Evolutionary conservation across 257 asterid species (phyloP).

Genomic region (Solanum pinnatisectum): DNA sequence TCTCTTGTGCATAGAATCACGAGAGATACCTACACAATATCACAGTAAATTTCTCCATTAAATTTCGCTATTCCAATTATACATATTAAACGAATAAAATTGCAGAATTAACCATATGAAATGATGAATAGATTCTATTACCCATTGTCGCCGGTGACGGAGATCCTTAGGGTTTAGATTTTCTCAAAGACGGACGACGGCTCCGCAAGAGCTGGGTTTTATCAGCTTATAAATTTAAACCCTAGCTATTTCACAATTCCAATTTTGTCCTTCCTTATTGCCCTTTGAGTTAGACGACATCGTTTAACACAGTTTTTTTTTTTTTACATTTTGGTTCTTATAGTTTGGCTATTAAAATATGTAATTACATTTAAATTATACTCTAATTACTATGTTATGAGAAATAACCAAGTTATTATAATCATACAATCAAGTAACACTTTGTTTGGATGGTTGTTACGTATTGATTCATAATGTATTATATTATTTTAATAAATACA

Average conservation of each 20-base stretch:
- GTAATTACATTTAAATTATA: neutral
- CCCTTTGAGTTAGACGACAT: neutral
- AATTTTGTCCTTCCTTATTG: neutral
- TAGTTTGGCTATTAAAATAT: neutral
- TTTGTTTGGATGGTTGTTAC: neutral
- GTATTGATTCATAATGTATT: neutral
- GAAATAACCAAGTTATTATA: neutral
- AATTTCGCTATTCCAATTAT: neutral
- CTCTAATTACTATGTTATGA: neutral
- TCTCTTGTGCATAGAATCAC: slow-evolving; percentile 52
- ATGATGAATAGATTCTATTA: neutral
- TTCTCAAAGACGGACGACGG: neutral
- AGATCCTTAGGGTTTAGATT: neutral
- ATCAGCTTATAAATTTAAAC: neutral
- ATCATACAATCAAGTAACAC: neutral
- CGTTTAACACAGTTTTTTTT: neutral
- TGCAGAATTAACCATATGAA: neutral
- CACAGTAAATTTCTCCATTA: neutral
- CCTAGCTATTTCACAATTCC: neutral
- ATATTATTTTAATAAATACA: no score
- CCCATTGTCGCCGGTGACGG: slow-evolving; percentile 9
- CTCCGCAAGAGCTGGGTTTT: neutral
- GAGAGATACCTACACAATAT: slow-evolving; percentile 24
- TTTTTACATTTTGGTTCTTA: neutral
- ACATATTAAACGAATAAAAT: neutral